A percentile compares a stretch with the other conserved stretches of the same genome.
Conservation (phyloP, 257 asterid species). For the Solanum megistacrolobum region DNA sequence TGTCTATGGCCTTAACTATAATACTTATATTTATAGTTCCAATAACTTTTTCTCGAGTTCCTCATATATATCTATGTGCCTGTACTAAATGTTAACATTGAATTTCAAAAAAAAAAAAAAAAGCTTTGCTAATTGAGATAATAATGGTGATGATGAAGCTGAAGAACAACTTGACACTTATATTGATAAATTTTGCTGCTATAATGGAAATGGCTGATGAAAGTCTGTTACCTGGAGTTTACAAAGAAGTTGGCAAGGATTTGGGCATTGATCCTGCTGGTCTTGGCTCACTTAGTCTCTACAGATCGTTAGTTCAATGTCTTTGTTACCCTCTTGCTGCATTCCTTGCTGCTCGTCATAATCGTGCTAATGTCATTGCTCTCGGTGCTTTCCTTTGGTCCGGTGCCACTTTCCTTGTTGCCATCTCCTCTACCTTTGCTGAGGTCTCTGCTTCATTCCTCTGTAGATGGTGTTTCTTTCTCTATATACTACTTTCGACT, state of each 20-base stretch:
- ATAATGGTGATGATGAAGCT: background rate
- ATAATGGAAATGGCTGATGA: background rate
- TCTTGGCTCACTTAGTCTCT: background rate
- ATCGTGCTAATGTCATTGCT: background rate
- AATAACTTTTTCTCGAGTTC: background rate
- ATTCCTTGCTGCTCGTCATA: background rate
- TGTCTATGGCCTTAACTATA: too few species aligned
- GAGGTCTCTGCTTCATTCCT: too few species aligned
- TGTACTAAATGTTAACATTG: background rate
- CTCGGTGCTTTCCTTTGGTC: slow-evolving; percentile 29
- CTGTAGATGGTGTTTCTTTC: too few species aligned
- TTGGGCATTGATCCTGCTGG: background rate
- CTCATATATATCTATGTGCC: background rate
- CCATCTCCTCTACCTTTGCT: too few species aligned
- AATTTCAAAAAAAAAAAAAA: background rate
- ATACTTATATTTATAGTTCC: background rate
- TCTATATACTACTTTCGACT: too few species aligned
- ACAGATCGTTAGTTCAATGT: background rate
- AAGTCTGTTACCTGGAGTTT: background rate
- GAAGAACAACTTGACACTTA: background rate
- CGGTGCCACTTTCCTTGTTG: too few species aligned
- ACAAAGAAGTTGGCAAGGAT: background rate
- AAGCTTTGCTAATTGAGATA: background rate
- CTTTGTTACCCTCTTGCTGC: background rate
- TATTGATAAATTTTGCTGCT: background rate